Conservation (phyloP, 768 basidiomycete species). For the Naematelia encephala region DNA sequence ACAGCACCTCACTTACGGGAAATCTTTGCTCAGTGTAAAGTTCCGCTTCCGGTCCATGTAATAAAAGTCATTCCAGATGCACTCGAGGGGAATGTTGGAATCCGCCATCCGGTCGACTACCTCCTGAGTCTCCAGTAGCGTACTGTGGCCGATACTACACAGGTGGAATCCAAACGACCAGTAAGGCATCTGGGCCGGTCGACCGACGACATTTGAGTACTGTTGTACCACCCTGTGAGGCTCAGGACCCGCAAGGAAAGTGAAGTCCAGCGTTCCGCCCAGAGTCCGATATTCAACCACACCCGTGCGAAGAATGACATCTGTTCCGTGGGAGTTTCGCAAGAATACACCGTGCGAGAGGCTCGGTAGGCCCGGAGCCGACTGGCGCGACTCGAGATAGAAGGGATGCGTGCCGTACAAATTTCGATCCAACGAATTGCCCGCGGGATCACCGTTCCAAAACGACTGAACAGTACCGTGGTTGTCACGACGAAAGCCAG, state of each 20-base stretch:
- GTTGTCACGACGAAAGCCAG: constrained; percentile 3
- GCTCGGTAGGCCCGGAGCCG: too few species aligned
- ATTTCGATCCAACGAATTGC: constrained; percentile 37
- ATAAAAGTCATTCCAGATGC: constrained; percentile 48
- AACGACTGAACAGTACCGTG: constrained; percentile 7
- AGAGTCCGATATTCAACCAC: constrained; percentile 66
- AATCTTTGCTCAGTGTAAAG: constrained; percentile 38
- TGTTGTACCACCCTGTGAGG: constrained; percentile 62
- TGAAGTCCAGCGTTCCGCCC: constrained; percentile 75
- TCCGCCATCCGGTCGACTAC: constrained; percentile 63
- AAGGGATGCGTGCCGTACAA: constrained; percentile 21
- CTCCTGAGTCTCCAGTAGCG: constrained; percentile 56
- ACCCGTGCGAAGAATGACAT: constrained; percentile 59
- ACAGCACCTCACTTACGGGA: constrained; percentile 14
- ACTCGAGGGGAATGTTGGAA: constrained; percentile 74
- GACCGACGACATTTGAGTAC: constrained; percentile 64
- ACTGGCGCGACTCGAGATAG: constrained; percentile 8
- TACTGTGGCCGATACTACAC: constrained; percentile 56
- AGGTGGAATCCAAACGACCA: constrained; percentile 80
- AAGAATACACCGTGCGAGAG: constrained; percentile 78
- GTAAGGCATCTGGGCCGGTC: constrained; percentile 67
- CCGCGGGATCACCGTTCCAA: constrained; percentile 18
- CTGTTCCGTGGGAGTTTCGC: constrained; percentile 68
- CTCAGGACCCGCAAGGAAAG: constrained; percentile 62
- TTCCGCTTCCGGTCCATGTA: constrained; percentile 41